Conservation (phyloP, 2,329 filamentous ascomycete species). For the Blastomyces percursus region DNA sequence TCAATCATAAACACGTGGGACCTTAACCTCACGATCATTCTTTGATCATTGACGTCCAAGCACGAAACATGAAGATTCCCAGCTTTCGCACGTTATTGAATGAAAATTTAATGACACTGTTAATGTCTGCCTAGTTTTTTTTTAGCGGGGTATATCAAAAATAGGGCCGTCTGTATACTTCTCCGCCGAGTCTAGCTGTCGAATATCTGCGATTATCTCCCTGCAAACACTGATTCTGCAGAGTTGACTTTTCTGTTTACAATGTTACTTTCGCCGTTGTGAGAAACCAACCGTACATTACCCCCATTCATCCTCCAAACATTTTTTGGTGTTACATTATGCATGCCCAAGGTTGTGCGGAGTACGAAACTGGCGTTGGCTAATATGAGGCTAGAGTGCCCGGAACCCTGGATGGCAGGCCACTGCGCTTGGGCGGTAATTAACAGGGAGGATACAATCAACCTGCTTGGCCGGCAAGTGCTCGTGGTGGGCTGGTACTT, state of each 20-base stretch:
- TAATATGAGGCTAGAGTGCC: neutral
- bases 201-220: too few relatives aligned
- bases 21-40: too few relatives aligned
- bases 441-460: neutral
- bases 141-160: too few relatives aligned
- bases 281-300: neutral
- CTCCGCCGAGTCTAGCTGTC: too few relatives aligned
- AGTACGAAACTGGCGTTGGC: neutral
- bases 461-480: neutral
- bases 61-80: too few relatives aligned
- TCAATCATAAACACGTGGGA: neutral
- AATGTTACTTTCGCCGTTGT: neutral
- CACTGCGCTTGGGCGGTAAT: neutral
- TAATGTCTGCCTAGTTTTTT: too few relatives aligned
- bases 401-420: neutral
- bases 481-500: neutral
- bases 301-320: neutral
- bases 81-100: too few relatives aligned
- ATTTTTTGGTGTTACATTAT: neutral
- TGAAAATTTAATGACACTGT: too few relatives aligned
- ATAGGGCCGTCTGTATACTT: too few relatives aligned
- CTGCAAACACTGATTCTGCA: neutral
- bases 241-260: neutral
- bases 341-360: neutral
- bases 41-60: too few relatives aligned